Evolutionary conservation across 345 rosid genomes (phyloP).

Genomic region (Salix exigua): DNA sequence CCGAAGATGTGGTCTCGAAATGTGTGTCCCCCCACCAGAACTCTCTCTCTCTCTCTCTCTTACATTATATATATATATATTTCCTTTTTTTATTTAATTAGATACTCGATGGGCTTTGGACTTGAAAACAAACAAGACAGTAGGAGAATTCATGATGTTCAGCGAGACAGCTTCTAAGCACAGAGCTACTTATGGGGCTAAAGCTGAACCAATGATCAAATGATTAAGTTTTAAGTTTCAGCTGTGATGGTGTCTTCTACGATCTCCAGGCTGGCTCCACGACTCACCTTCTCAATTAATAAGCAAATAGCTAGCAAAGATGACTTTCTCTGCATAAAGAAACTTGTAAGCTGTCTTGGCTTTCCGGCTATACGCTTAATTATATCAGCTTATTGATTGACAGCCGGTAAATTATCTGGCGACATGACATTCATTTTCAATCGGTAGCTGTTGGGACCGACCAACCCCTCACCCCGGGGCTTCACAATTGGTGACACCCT

Average conservation of each 20-base stretch:
- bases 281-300: background rate
- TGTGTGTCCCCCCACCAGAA: background rate
- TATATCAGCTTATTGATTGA: background rate
- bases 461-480: background rate
- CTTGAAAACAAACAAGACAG: background rate
- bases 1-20: background rate
- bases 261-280: slow-evolving; percentile 9
- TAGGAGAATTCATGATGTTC: background rate
- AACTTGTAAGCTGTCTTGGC: background rate
- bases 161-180: background rate
- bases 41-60: background rate
- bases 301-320: background rate
- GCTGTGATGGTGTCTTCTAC: background rate
- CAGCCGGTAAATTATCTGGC: background rate
- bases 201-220: slow-evolving; percentile 16
- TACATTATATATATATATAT: background rate
- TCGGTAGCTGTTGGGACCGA: background rate
- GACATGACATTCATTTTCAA: background rate
- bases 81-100: too few species aligned
- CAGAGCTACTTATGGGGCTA: background rate
- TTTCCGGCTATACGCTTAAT: background rate
- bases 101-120: background rate
- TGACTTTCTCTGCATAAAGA: background rate
- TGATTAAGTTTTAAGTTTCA: slow-evolving; percentile 2
- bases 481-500: background rate